Percentiles rank a stretch among this genome's conserved stretches.
Conservation (phyloP, 768 basidiomycete genomes). For the Tylopilus subfusipes region DNA sequence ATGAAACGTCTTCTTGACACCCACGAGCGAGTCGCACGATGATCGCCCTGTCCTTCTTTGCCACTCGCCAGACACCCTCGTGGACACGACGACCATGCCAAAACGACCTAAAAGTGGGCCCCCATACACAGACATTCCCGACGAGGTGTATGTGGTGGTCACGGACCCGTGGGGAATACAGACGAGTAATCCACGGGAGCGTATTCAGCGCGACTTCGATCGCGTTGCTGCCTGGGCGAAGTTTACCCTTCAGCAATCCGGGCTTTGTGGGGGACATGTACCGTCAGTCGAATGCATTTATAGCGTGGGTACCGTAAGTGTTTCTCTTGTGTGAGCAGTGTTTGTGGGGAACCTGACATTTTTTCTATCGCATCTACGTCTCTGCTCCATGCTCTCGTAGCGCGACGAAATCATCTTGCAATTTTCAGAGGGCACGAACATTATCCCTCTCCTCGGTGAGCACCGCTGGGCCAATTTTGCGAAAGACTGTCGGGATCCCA, state of each 20-base stretch:
- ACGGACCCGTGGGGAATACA: constrained; percentile 24
- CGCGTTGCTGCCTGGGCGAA: constrained; percentile 25
- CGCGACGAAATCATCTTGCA: constrained; percentile 31
- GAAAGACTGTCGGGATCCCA: not conserved
- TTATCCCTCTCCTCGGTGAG: constrained; percentile 28
- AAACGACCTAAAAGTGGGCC: constrained; percentile 24
- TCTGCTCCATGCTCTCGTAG: constrained; percentile 4
- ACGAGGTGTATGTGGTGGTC: constrained; percentile 24
- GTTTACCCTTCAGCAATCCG: constrained; percentile 21
- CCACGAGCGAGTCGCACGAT: not conserved
- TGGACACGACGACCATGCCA: constrained; percentile 14
- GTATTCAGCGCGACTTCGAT: constrained; percentile 17
- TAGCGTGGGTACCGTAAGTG: constrained; percentile 32
- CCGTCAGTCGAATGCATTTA: constrained; percentile 25
- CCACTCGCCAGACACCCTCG: constrained; percentile 1
- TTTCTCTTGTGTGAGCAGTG: not conserved
- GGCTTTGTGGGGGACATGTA: constrained; percentile 6
- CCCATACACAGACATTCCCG: constrained; percentile 24
- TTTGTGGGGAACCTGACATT: not conserved
- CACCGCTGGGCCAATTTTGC: constrained; percentile 22
- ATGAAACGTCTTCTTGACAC: not conserved
- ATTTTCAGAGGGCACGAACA: constrained; percentile 19
- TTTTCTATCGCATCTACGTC: not conserved
- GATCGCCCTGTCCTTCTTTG: not conserved
- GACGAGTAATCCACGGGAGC: not conserved